Evolutionary conservation across 306 rosid genomes (phyloP), one percentile per base, ranked within the genome.

Genomic region (Erythrophleum fordii): DNA sequence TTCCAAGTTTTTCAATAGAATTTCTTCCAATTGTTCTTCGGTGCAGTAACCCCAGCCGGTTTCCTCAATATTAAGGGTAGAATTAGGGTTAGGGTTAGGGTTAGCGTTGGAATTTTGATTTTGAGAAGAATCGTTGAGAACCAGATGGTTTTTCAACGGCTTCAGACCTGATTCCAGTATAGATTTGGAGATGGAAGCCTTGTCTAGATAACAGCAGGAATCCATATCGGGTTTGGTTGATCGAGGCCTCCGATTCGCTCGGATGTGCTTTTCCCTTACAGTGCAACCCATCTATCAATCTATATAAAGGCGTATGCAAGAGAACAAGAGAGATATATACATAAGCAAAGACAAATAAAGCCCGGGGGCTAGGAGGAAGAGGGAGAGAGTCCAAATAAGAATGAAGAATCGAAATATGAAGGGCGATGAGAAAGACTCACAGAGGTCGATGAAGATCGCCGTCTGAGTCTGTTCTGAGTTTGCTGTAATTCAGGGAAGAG

Each of bases 1-100:
- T 48, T 89, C 97, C 74, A 95, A 75, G 55, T 91, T 93, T 70
- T 86, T 90, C 88, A 93, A 83, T n/a, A 95, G 61, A 59, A 95
- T 86, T 73, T 91, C 94, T 82, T 95, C 99, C 72, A 95, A 81
- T 75, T 95, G 99, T 45, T 95, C 99, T 80, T 95, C 99, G 0
- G 97, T 93, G 84, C 99, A 93, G 80, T 90, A 92, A 20, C 95
- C 95, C 95, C 97, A 95, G 13, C 93, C 97, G 1, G 89, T 62
- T 69, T 91, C 97, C 25, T 93, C 97, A 2, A 22, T 34, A 44
- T 75, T 84, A 59, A 88, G 39, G 28, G 61, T 29, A 44, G 41
- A 35, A 65, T 37, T 39, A n/a, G 72, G 72, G 48, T 9, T 39
- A 37, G 88, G 80, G 80, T 76, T 85, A 11, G 72, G 75, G 75